Evolutionary conservation across 192 early-diverging fungal genomes (phyloP).

Genomic region (Backusella luteola): DNA sequence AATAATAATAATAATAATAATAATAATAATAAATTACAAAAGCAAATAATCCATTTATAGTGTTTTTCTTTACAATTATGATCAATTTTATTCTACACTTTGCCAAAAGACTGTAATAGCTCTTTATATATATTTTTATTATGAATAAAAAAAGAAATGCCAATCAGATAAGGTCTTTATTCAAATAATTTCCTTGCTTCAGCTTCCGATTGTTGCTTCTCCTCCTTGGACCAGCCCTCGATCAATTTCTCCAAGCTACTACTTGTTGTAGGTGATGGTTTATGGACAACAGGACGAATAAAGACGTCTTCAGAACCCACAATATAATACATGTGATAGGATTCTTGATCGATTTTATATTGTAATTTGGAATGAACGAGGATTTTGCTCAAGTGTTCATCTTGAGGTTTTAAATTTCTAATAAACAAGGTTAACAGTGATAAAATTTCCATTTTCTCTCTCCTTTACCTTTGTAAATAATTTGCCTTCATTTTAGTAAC

Average conservation of each 20-base stretch:
- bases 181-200: slow-evolving; percentile 9
- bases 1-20: not conserved
- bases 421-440: not conserved
- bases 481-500: slow-evolving; percentile 58
- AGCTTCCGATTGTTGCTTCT: not conserved
- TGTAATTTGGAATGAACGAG: slow-evolving; percentile 80
- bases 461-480: slow-evolving; percentile 70
- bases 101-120: too few species aligned
- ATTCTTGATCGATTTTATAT: slow-evolving; percentile 96
- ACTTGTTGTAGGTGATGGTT: not conserved
- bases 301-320: slow-evolving; percentile 93
- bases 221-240: slow-evolving; percentile 22
- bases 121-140: not conserved
- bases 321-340: slow-evolving; percentile 98
- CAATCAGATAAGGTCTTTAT: not conserved
- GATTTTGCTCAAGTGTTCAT: slow-evolving; percentile 53
- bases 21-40: not conserved
- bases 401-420: slow-evolving; percentile 19
- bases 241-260: slow-evolving; percentile 20
- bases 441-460: not conserved
- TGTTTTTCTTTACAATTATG: too few species aligned
- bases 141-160: not conserved
- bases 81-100: too few species aligned
- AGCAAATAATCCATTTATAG: not conserved
- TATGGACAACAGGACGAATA: slow-evolving; percentile 41